These are phyloP conservation scores for Desmodesmus armatus DNA, from an alignment of 139 green algal species.

Conservation along the genomic window DNA sequence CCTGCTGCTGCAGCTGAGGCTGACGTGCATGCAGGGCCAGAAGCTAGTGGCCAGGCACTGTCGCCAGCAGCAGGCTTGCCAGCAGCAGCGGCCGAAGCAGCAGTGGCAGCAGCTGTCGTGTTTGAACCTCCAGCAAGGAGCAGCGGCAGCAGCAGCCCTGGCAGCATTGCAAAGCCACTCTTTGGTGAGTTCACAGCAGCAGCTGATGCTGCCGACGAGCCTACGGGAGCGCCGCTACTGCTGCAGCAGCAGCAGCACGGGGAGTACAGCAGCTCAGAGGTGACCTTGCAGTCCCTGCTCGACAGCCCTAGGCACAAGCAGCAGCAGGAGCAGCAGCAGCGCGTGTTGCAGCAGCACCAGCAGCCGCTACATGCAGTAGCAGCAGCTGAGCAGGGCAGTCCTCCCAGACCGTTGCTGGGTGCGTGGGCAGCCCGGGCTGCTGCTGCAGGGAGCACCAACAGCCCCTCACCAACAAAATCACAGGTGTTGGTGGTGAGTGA, in stretches of 20 bases:
- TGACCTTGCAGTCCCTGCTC: background rate
- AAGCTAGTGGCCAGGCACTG: background rate
- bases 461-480: background rate
- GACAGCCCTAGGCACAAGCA: background rate
- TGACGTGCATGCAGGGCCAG: background rate
- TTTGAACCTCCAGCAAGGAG: background rate
- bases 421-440: background rate
- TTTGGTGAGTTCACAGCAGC: constrained; percentile 7
- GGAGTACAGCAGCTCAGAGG: background rate
- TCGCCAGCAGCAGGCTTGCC: background rate
- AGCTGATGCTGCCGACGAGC: background rate
- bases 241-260: background rate
- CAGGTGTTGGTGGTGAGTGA: too few species aligned
- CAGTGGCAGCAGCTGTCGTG: background rate
- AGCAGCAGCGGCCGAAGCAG: background rate
- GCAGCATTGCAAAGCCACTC: constrained; percentile 14
- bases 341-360: background rate
- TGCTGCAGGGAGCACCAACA: background rate
- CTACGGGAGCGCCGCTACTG: background rate
- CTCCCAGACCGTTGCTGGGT: too few species aligned
- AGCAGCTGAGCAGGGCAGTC: background rate
- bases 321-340: constrained; percentile 1
- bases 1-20: background rate
- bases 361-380: background rate
- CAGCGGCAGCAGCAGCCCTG: constrained; percentile 6